A percentile compares a stretch with the other conserved stretches of the same genome.
Evolutionary conservation across 768 basidiomycete genomes (phyloP).

Genomic region (Exsudoporus frostii): DNA sequence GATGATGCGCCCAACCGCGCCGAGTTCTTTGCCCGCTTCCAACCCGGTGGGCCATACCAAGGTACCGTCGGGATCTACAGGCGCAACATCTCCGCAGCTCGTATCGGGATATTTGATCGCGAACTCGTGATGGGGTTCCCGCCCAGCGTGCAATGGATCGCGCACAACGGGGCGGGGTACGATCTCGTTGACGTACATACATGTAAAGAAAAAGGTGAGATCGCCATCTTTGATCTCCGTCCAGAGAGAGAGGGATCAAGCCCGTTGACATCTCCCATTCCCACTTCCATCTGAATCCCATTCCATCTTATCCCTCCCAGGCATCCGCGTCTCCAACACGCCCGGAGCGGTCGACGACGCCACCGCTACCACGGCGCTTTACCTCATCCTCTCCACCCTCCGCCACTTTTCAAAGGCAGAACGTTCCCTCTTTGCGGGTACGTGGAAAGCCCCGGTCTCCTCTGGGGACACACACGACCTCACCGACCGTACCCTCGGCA

Average conservation of each 20-base stretch:
- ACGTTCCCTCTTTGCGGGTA: slow-evolving; percentile 43
- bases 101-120: slow-evolving; percentile 48
- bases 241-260: neutral
- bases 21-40: slow-evolving; percentile 44
- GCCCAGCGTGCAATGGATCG: slow-evolving; percentile 70
- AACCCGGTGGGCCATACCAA: slow-evolving; percentile 45
- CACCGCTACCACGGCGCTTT: slow-evolving; percentile 85
- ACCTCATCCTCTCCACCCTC: slow-evolving; percentile 73
- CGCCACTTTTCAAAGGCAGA: slow-evolving; percentile 72
- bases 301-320: slow-evolving; percentile 9
- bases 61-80: slow-evolving; percentile 50
- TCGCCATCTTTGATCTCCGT: slow-evolving; percentile 29
- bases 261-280: too few relatives aligned
- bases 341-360: slow-evolving; percentile 89
- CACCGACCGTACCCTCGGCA: slow-evolving; percentile 64
- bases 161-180: slow-evolving; percentile 87
- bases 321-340: slow-evolving; percentile 79
- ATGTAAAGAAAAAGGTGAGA: slow-evolving; percentile 69
- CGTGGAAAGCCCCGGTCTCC: slow-evolving; percentile 57
- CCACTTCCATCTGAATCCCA: too few relatives aligned
- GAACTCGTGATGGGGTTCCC: slow-evolving; percentile 60
- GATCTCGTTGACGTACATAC: slow-evolving; percentile 76
- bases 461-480: slow-evolving; percentile 57
- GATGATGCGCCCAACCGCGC: slow-evolving; percentile 42
- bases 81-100: slow-evolving; percentile 41